Percentiles rank a stretch among this genome's conserved stretches.
Evolutionary conservation across 179 eudicot genomes (phyloP).

Genomic region (Sideroxylon spinosum): DNA sequence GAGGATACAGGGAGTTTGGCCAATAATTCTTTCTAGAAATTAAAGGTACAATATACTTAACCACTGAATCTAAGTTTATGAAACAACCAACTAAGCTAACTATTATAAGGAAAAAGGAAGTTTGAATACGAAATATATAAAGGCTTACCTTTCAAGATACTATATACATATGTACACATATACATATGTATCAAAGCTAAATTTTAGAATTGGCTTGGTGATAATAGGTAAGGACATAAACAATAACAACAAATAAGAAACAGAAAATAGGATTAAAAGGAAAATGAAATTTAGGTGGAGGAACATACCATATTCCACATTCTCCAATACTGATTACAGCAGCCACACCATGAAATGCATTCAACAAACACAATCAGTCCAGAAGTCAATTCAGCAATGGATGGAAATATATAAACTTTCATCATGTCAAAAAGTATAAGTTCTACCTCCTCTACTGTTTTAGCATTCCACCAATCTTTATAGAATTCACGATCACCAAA

Average conservation of each 20-base stretch:
- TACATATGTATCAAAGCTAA: background rate
- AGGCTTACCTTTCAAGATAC: too few relatives aligned
- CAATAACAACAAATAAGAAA: constrained; percentile 10
- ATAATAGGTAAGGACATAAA: constrained; percentile 5
- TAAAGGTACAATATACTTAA: background rate
- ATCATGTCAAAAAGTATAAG: constrained; percentile 12
- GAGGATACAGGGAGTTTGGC: background rate
- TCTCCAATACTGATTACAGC: constrained; percentile 85
- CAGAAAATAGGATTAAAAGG: background rate
- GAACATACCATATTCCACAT: constrained; percentile 96
- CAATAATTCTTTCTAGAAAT: background rate
- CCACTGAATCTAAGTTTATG: background rate
- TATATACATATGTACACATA: too few relatives aligned
- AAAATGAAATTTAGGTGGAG: constrained; percentile 6
- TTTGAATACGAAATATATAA: background rate
- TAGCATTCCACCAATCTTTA: constrained; percentile 99
- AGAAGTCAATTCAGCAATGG: constrained; percentile 24
- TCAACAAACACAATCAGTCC: constrained; percentile 16
- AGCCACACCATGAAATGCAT: constrained; percentile 26
- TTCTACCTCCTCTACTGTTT: constrained; percentile 88
- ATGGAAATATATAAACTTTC: constrained; percentile 7
- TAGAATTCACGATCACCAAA: constrained; percentile 99
- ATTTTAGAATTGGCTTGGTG: background rate
- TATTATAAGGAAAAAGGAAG: background rate
- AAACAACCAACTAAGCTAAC: background rate